phyloP scores from a whole-genome alignment of 192 early-diverging fungal species.

The Coemansia sp. region DNA sequence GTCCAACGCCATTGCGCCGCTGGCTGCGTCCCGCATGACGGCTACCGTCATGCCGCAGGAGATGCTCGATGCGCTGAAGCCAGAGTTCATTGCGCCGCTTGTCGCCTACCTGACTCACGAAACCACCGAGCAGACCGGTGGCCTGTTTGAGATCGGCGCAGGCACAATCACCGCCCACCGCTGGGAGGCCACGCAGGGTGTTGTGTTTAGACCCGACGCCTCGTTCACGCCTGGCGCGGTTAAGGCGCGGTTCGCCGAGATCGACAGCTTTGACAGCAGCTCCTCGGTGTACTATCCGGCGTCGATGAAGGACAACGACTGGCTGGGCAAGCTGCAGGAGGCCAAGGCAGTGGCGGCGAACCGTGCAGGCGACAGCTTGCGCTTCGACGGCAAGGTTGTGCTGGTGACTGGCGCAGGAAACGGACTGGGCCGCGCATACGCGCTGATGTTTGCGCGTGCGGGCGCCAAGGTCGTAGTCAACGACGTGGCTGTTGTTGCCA shows the following conservation, averaged over 20 bases:
- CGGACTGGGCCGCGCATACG: slow-evolving; percentile 90
- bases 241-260: slow-evolving; percentile 70
- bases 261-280: slow-evolving; percentile 66
- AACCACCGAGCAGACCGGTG: slow-evolving; percentile 72
- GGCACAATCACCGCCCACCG: slow-evolving; percentile 88
- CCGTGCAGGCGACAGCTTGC: slow-evolving; percentile 57
- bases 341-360: slow-evolving; percentile 69
- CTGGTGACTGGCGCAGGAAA: slow-evolving; percentile 90
- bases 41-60: slow-evolving; percentile 96
- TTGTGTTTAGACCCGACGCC: slow-evolving; percentile 86
- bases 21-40: slow-evolving; percentile 97
- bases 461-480: slow-evolving; percentile 94
- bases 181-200: slow-evolving; percentile 86
- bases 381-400: slow-evolving; percentile 78
- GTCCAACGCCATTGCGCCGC: slow-evolving; percentile 92
- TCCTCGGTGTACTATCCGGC: slow-evolving; percentile 63
- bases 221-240: slow-evolving; percentile 84
- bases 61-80: slow-evolving; percentile 91
- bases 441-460: slow-evolving; percentile 75
- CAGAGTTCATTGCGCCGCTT: slow-evolving; percentile 94
- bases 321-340: slow-evolving; percentile 72
- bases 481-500: slow-evolving; percentile 71
- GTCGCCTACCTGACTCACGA: slow-evolving; percentile 95
- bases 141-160: slow-evolving; percentile 91
- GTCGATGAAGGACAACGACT: slow-evolving; percentile 79